Evolutionary conservation across 805 yeast genomes (phyloP).

Genomic region (Barnettozyma populi): DNA sequence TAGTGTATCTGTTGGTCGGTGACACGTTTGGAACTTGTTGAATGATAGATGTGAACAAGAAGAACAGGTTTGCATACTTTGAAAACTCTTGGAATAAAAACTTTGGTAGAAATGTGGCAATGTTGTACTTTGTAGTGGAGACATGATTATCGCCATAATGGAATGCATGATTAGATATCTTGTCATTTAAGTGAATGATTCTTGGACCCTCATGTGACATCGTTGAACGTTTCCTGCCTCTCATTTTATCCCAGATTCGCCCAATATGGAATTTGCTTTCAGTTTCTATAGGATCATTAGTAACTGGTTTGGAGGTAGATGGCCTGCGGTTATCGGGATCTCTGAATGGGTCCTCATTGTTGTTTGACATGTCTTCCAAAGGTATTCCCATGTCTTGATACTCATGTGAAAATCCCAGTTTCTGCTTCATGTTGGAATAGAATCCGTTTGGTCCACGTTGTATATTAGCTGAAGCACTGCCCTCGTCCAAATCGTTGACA

Average conservation of each 20-base stretch:
- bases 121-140: slow-evolving; percentile 91
- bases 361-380: slow-evolving; percentile 16
- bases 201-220: slow-evolving; percentile 44
- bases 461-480: slow-evolving; percentile 16
- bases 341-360: slow-evolving; percentile 21
- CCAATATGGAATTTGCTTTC: slow-evolving; percentile 35
- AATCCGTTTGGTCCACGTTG: slow-evolving; percentile 9
- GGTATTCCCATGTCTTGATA: slow-evolving; percentile 26
- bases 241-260: slow-evolving; percentile 31
- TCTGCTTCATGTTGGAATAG: slow-evolving; percentile 19
- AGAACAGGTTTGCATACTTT: slow-evolving; percentile 92
- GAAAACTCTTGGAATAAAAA: slow-evolving; percentile 95
- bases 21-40: slow-evolving; percentile 97
- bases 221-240: slow-evolving; percentile 22
- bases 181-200: slow-evolving; percentile 62
- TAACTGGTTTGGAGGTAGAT: slow-evolving; percentile 1
- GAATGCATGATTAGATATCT: slow-evolving; percentile 44
- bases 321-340: slow-evolving; percentile 18
- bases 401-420: slow-evolving; percentile 18
- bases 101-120: slow-evolving; percentile 90
- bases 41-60: slow-evolving; percentile 83
- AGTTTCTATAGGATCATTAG: slow-evolving; percentile 25
- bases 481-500: slow-evolving; percentile 32
- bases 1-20: slow-evolving; percentile 93
- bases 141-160: slow-evolving; percentile 78